Base-by-base conservation (phyloP, 2,329 filamentous ascomycete species). In the Colletotrichum lini region DNA sequence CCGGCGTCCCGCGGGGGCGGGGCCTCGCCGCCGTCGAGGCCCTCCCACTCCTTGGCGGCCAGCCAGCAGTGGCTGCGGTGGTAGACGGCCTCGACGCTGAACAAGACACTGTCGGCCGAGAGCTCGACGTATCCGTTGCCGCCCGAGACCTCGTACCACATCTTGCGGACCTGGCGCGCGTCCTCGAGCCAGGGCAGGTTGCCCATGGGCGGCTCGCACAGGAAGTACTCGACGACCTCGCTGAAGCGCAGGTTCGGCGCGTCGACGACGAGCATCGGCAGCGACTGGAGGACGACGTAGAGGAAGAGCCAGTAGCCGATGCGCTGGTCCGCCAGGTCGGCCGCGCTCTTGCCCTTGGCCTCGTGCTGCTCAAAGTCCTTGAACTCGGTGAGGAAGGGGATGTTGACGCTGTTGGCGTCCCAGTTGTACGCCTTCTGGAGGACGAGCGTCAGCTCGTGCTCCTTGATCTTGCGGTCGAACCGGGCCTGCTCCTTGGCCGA, bases 381-480 rank as follows among this genome's bases (percentile, higher is more conserved):
- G 82, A 93, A 96, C 35, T 89, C 87, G 6, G 90, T 85, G 42
- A 95, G 80, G 79, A 96, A 95, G 0, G 91, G 88, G 15, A 88
- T 84, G 58, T 83, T 80, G 47, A 87, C 76, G 26, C 84, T 83
- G 72, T 89, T 89, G 1, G 91, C 90, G 74, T 96, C 93, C 54
- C 90, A 88, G 75, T 98, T 97, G 82, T 95, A 95, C 0, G 93
- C 92, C 72, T 91, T 92, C 78, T 92, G 91, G n/a, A 98, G 83
- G 44, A 98, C 87, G 23, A 92, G 88, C 18, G 90, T 89, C 53
- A 95, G 87, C 77, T 98, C 94, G 70, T 96, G 90, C 63, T 93
- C 90, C 79, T 94, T 94, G 68, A 98, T 84, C 77, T 90, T 93
- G 82, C 87, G 88, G 72, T 91, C 88, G 65, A 93, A 88, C 78